Evolutionary conservation across 257 asterid genomes (phyloP), one percentile per base, ranked within the genome.

Genomic region (Nicotiana tomentosiformis): DNA sequence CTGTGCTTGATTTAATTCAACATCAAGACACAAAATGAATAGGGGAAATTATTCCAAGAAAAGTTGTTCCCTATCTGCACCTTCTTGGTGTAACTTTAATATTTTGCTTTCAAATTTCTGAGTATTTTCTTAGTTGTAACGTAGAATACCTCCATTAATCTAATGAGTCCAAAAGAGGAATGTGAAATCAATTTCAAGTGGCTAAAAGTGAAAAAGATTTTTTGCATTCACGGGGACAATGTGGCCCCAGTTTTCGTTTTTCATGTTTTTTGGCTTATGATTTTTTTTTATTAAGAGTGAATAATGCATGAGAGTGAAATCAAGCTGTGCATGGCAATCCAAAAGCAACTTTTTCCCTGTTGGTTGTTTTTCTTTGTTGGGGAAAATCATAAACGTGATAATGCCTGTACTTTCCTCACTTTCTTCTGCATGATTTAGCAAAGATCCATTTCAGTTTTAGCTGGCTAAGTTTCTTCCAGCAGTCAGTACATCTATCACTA

Each of bases 311-410:
- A n/a, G 78, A 77, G 58, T 77, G 78, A 77, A 29, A 62, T 77
- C 78, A 83, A 83, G 82, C 33, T 11, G 58, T 77, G 82, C 80
- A 65, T 81, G 46, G 81, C 72, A 80, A 70, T 53, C 18, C 0
- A 53, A 68, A 84, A 5, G 37, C 26, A 39, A 61, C 82, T 68
- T 35, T 79, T 17, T 11, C 17, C 30, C 10, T 77, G 30, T 78
- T 18, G 55, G 37, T 3, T 18, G 35, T 5, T 72, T 23, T 64
- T 62, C 67, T 23, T 32, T 57, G 49, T 61, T 14, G 0, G 62
- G 84, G 65, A 46, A 80, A 62, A 66, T 66, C 62, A 69, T 77
- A 55, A 84, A 81, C 80, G 83, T 80, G 83, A 65, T 5, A 26
- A 26, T 26, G 20, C 20, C 39, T 58, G 79, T 66, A 67, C 81